Evolutionary conservation across 2,329 filamentous ascomycete species (phyloP), one percentile per base, ranked within the genome.

Genomic region (Tolypocladium pustulatum): DNA sequence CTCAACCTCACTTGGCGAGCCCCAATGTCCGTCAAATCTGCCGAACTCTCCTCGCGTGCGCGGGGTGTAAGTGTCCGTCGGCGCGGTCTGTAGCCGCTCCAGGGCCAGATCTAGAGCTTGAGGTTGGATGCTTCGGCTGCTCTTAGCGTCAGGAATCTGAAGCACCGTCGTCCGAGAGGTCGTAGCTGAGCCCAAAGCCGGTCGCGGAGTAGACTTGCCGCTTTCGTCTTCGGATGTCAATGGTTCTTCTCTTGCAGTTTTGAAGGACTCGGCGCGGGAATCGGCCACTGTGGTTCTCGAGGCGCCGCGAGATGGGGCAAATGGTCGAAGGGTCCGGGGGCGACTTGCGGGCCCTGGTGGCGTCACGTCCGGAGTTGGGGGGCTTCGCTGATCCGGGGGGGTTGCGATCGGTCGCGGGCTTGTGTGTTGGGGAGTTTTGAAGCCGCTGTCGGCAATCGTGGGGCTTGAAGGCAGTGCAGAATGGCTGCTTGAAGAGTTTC

Each of bases 321-420:
- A 68, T 22, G 80, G 79, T 37, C 81, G 80, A 53, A 76, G 67
- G 57, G 73, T 67, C 66, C 74, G 76, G 20, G 77, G 72, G 59
- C 76, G 77, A 41, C 70, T 71, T 54, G 69, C 67, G 51, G 72
- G 71, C 60, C 84, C 81, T 40, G 88, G 88, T 57, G 88, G 89
- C 20, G 88, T 91, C 53, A 88, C 81, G 71, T 91, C 88, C 38
- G 88, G 89, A 3, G 88, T 91, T 37, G 87, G 88, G 20, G 86
- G 86, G 65, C 84, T 89, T 66, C 81, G 80, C 63, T 86, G 83
- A 63, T 84, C 82, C 34, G 84, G 80, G 55, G 86, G 85, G 6
- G 86, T 89, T 58, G 76, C 75, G n/a, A 80, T 80, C 12, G 76
- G 67, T 58, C 71, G 74, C 55, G 68, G 67, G 57, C 72, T 69